A percentile compares a stretch with the other conserved stretches of the same genome.
Conservation (phyloP, 345 rosid species). For the Populus alba region DNA sequence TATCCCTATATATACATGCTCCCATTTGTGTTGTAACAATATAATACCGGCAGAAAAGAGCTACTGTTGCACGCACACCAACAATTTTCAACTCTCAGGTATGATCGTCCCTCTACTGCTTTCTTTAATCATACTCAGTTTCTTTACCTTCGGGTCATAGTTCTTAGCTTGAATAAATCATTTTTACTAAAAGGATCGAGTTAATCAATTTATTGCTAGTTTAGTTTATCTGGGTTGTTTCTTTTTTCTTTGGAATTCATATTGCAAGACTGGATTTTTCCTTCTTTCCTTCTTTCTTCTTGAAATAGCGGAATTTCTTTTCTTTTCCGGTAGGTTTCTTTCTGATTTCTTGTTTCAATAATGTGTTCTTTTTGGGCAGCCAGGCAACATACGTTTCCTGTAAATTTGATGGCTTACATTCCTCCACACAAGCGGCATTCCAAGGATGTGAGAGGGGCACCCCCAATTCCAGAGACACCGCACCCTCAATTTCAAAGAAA, state of each 20-base stretch:
- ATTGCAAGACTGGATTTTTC: background rate
- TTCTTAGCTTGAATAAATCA: no score
- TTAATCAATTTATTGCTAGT: no score
- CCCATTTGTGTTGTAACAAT: no score
- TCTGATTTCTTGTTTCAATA: background rate
- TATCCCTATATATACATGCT: no score
- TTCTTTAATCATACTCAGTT: no score
- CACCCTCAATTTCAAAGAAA: conserved; percentile 32
- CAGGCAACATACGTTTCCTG: background rate
- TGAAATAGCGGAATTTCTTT: background rate
- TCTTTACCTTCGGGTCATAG: no score
- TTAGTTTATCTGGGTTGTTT: background rate
- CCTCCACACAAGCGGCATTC: conserved; percentile 45
- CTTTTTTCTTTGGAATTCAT: background rate
- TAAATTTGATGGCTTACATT: no score
- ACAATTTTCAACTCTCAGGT: no score
- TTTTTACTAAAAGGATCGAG: no score
- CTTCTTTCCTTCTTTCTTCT: background rate
- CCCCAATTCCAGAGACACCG: conserved; percentile 34
- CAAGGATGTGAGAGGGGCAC: conserved; percentile 23
- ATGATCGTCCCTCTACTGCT: no score
- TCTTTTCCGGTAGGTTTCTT: background rate
- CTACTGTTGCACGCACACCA: no score
- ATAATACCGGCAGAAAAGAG: no score
- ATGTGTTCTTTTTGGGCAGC: background rate